Evolutionary conservation across 2,329 filamentous ascomycete genomes (phyloP), one percentile per base, ranked within the genome.

Genomic region (Aureobasidium sp.): DNA sequence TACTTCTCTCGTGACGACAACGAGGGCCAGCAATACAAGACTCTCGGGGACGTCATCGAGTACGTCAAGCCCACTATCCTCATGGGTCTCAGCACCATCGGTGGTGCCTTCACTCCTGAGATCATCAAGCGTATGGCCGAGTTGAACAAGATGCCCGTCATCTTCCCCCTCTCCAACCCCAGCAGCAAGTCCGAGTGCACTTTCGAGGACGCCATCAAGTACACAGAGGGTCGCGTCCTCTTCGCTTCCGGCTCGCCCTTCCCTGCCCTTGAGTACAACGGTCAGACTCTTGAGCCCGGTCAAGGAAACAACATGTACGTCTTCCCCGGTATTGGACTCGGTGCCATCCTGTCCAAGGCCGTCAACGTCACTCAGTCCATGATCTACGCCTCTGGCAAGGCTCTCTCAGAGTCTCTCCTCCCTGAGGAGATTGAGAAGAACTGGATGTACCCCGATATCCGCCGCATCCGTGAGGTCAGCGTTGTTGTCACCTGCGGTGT

Each of bases 181-280:
- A 86, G 92, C 57, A 92, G 88, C 77, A 97, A 97, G 81, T 95
- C 93, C 9, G 94, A 99, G 79, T 97, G 94, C 79, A 96, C 91
- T 17, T 97, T 95, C 70, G 92, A 97, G 80, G 89, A 94, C 72
- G 94, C 94, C 17, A 83, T 97, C 70, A 84, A 86, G 70, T 86
- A 93, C 86, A 97, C 93, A 12, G 89, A 97, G 63, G 93, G 93
- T 64, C 90, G 86, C 61, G 91, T 86, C 69, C 85, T 99, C 73
- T 99, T 99, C 72, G 94, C 94, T 56, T 97, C 91, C 6, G 94
- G 94, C 66, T 96, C 91, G 53, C 94, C 94, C 15, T 97, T 97
- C 83, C 83, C 85, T 27, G 82, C 87, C 2, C 82, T 90, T 71
- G 62, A 71, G 33, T 69, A 65, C 65, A 69, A 75, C 35, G 79